These are phyloP conservation scores for Zymoseptoria pseudotritici DNA, from an alignment of 2,329 filamentous ascomycete genomes.

Conservation along the genomic window DNA sequence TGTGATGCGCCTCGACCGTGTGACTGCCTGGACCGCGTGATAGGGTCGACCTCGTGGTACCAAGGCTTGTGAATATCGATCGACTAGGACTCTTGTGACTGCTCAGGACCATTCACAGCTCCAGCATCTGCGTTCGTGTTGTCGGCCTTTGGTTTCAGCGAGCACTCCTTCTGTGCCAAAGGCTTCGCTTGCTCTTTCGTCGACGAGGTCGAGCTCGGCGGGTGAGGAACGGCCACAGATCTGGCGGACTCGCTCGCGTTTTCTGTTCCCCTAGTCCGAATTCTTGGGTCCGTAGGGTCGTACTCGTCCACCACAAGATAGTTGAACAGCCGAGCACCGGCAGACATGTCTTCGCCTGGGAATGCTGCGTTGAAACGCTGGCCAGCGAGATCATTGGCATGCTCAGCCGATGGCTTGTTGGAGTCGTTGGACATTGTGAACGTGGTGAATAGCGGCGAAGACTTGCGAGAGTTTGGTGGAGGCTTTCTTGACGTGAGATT, in stretches of 20 bases:
- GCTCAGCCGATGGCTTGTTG: neutral
- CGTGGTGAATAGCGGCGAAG: neutral
- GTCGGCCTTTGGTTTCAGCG: neutral
- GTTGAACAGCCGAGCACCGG: neutral
- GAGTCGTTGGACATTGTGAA: neutral
- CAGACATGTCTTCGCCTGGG: neutral
- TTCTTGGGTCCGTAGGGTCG: neutral
- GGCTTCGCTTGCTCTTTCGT: neutral
- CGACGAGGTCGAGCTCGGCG: neutral
- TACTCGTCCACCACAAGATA: neutral
- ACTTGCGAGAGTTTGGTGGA: neutral
- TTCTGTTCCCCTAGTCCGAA: neutral
- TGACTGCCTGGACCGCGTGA: too few species aligned
- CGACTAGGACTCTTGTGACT: neutral
- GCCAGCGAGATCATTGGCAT: neutral
- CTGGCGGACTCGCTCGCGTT: neutral
- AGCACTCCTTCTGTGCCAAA: neutral
- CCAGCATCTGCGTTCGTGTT: neutral
- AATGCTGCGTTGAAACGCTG: neutral
- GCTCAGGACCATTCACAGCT: neutral
- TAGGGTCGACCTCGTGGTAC: neutral
- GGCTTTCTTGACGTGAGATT: neutral
- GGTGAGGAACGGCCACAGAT: too few species aligned
- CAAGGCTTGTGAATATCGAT: neutral
- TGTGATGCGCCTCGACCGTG: too few species aligned